Percentiles rank a stretch among this genome's conserved stretches.
Evolutionary conservation across 2,329 filamentous ascomycete genomes (phyloP).

Genomic region (Pyrenophora teres): DNA sequence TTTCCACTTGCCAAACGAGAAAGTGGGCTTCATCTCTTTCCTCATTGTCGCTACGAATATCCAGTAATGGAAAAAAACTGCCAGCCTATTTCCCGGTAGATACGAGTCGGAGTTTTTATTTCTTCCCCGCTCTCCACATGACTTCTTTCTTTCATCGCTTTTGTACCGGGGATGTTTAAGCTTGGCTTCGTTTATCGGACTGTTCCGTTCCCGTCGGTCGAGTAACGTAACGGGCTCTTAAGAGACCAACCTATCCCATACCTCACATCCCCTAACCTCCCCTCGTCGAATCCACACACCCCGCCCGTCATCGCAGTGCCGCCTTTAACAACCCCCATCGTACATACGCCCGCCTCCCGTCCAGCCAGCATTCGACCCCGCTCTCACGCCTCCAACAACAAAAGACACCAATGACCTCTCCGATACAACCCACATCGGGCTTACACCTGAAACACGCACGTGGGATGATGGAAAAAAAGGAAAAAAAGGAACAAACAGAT

Average conservation of each 20-base stretch:
- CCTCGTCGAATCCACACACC: slow-evolving; percentile 3
- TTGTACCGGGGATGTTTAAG: not conserved
- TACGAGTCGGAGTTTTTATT: no score
- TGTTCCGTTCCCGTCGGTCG: no score
- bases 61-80: no score
- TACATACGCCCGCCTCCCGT: slow-evolving; percentile 1
- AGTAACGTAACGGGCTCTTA: not conserved
- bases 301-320: slow-evolving; percentile 21
- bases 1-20: not conserved
- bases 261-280: not conserved
- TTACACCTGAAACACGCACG: slow-evolving; percentile 32
- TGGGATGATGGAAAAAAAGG: slow-evolving; percentile 16
- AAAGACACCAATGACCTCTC: slow-evolving; percentile 28
- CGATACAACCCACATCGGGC: slow-evolving; percentile 17
- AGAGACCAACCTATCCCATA: slow-evolving; percentile 11
- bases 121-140: no score
- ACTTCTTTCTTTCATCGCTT: not conserved
- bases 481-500: slow-evolving; percentile 1
- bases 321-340: not conserved
- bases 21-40: no score
- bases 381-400: slow-evolving; percentile 22
- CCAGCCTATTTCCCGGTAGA: no score
- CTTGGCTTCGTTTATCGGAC: not conserved
- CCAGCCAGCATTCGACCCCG: slow-evolving; percentile 24
- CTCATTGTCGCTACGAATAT: no score